Conservation (phyloP, 176 grass and related monocot genomes). For the Bonia amplexicaulis region DNA sequence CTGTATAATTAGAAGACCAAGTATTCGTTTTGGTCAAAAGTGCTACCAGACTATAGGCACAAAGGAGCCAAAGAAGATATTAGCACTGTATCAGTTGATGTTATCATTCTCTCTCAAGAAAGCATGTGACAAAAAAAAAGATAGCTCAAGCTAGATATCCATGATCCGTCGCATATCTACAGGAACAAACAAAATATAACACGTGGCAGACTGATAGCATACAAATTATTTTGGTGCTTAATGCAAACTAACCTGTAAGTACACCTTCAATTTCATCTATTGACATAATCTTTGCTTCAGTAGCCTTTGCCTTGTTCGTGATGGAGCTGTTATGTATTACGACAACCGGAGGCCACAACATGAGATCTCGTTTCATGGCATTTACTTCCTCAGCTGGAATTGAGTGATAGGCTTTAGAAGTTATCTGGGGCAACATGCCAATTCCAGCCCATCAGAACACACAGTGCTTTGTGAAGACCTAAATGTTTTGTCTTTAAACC, state of each 20-base stretch:
- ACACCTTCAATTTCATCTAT: constrained; percentile 59
- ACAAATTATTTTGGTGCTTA: constrained; percentile 16
- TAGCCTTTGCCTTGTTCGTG: constrained; percentile 14
- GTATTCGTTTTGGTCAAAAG: not conserved
- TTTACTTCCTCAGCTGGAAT: constrained; percentile 54
- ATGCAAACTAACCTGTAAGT: constrained; percentile 57
- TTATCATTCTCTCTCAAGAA: not conserved
- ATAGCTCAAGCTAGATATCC: not conserved
- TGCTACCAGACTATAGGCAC: not conserved
- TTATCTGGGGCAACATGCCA: constrained; percentile 72
- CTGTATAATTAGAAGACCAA: not conserved
- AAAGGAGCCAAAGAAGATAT: not conserved
- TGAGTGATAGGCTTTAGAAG: constrained; percentile 55
- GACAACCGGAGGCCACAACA: constrained; percentile 91
- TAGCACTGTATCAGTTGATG: not conserved
- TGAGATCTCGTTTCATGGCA: constrained; percentile 61
- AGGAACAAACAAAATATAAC: not conserved
- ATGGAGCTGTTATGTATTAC: constrained; percentile 63
- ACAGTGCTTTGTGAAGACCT: constrained; percentile 85
- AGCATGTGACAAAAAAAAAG: not conserved
- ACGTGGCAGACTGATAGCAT: not conserved
- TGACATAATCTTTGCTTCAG: constrained; percentile 39
- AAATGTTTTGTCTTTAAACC: constrained; percentile 79
- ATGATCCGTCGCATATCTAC: not conserved
- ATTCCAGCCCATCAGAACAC: constrained; percentile 94